Base-by-base conservation (phyloP, 345 rosid species). In the Populus euphratica region DNA sequence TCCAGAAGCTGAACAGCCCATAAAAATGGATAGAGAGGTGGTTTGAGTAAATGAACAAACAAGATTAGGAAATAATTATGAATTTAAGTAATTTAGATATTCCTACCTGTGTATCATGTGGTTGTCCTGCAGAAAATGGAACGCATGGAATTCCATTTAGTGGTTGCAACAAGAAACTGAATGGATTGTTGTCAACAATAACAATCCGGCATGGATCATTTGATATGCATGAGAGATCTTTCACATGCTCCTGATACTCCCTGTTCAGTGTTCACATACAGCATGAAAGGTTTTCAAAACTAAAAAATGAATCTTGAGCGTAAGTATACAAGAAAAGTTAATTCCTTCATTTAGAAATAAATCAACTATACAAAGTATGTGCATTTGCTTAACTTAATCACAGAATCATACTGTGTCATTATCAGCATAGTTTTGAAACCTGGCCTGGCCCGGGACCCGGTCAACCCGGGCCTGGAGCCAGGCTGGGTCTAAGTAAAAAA, bases 121-220 rank as follows among this genome's bases (percentile, higher is more conserved):
- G 90, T 82, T 89, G 96, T 41, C 93, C 96, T 0, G 95, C 94
- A 38, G 98, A 89, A 80, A 96, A 96, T 14, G 99, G 92, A 81
- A 92, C 75, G 77, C 99, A 96, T 20, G 99, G 99, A 80, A 96
- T 96, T 74, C 99, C 99, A 74, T 96, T 96, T 9, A 90, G 64
- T 29, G 99, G 99, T 82, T 96, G 99, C 85, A 96, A 80, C 73
- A 96, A 78, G 86, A 96, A 94, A 86, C 99, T 96, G 90, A 96
- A 96, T 0, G 99, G 99, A 78, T 96, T 96, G 86, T 96, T 96
- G 84, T 96, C 99, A n/a, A 96, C 96, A 12, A 96, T 88, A 71
- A 96, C 99, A 59, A 88, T 90, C 66, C 98, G 90, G 78, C 84
- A 70, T 76, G 92, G 87, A 85, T 96, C 87, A 84, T 87, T 91